A percentile compares a stretch with the other conserved stretches of the same genome.
phyloP scores from a whole-genome alignment of 2,329 filamentous ascomycete species.

The Cladorrhinum sp. region DNA sequence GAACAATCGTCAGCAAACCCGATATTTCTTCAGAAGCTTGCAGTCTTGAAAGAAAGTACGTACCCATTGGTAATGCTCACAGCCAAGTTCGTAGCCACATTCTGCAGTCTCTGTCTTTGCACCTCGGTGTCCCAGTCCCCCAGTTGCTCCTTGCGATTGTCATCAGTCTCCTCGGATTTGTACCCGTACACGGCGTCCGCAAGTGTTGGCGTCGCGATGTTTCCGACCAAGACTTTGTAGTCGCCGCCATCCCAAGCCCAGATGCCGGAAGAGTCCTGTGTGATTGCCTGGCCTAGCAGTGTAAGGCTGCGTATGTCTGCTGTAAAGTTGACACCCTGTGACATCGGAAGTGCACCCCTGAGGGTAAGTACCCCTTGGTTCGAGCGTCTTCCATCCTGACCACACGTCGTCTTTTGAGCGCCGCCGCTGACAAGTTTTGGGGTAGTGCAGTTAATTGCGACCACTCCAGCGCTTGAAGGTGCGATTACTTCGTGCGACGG shows the following conservation, averaged over 20 bases:
- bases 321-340: not conserved
- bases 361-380: not conserved
- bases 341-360: not conserved
- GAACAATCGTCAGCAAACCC: not conserved
- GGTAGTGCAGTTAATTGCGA: conserved; percentile 4
- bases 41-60: not conserved
- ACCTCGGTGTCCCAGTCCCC: not conserved
- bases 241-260: conserved; percentile 9
- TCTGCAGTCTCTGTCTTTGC: not conserved
- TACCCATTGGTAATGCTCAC: conserved; percentile 7
- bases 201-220: not conserved
- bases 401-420: conserved; percentile 3
- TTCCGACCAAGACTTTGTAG: conserved; percentile 1
- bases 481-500: conserved; percentile 2
- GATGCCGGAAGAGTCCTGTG: conserved; percentile 9
- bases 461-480: not conserved
- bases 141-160: not conserved
- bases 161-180: not conserved
- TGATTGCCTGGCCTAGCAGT: conserved; percentile 4
- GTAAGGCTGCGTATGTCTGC: conserved; percentile 8
- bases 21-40: not conserved
- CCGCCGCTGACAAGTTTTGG: conserved; percentile 1
- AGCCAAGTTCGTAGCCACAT: conserved; percentile 6
- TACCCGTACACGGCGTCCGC: conserved; percentile 10
- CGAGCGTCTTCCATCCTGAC: not conserved